Percentiles rank a stretch among this genome's conserved stretches.
Conservation (phyloP, 257 asterid species). For the Gynochthodes officinalis region DNA sequence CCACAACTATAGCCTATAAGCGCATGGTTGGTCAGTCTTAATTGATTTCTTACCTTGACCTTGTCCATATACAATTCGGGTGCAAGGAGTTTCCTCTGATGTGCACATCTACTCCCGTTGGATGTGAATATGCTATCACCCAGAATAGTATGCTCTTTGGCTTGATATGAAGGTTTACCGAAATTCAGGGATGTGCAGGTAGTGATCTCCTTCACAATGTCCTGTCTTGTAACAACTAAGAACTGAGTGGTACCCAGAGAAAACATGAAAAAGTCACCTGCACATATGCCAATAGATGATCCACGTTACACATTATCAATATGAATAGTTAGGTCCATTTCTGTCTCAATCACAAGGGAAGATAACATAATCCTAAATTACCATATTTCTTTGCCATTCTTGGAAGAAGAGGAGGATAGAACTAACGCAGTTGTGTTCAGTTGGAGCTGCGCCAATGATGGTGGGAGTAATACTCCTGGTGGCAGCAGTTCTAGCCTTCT, state of each 20-base stretch:
- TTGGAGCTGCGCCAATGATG: too few species aligned
- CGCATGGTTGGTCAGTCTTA: too few species aligned
- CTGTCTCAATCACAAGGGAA: too few species aligned
- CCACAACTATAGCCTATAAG: too few species aligned
- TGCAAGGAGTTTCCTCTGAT: conserved; percentile 41
- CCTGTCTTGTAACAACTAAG: conserved; percentile 28
- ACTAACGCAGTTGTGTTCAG: too few species aligned
- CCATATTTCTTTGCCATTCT: too few species aligned
- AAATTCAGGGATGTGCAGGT: conserved; percentile 39
- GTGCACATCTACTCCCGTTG: conserved; percentile 31
- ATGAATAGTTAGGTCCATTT: too few species aligned
- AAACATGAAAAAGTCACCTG: conserved; percentile 31
- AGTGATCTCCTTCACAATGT: conserved; percentile 37
- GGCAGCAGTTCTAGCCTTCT: conserved; percentile 29
- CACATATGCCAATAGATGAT: too few species aligned
- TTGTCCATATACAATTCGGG: conserved; percentile 43
- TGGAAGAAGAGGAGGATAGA: too few species aligned
- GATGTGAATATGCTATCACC: conserved; percentile 40
- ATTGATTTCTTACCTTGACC: conserved; percentile 34
- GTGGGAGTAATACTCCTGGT: conserved; percentile 1
- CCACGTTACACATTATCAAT: too few species aligned
- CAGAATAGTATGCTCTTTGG: conserved; percentile 27
- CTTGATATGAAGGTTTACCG: conserved; percentile 40
- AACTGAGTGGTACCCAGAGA: conserved; percentile 27
- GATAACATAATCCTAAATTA: too few species aligned